Percentiles rank a stretch among this genome's conserved stretches.
These are phyloP conservation scores for Rhodotorula babjevae DNA, from an alignment of 768 basidiomycete species.

Conservation along the genomic window DNA sequence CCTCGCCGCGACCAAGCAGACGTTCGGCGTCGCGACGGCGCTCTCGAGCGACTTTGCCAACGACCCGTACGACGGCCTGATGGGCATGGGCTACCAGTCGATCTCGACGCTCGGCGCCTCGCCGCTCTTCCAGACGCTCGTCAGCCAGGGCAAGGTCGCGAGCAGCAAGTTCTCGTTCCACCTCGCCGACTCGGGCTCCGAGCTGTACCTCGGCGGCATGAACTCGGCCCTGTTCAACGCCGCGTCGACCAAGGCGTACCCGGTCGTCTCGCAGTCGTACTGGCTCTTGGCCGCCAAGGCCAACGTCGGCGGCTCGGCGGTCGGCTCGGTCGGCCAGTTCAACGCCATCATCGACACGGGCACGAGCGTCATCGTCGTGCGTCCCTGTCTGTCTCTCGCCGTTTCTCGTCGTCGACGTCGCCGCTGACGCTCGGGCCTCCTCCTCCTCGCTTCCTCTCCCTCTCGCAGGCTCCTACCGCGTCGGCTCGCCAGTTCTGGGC, in stretches of 20 bases:
- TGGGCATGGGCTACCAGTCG: conserved; percentile 48
- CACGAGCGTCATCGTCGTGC: conserved; percentile 40
- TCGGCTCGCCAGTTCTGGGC: conserved; percentile 45
- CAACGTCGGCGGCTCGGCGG: conserved; percentile 42
- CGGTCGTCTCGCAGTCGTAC: conserved; percentile 46
- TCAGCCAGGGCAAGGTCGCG: conserved; percentile 29
- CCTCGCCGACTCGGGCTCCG: conserved; percentile 30
- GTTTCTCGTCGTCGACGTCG: background rate
- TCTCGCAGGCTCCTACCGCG: conserved; percentile 46
- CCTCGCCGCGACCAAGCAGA: conserved; percentile 51
- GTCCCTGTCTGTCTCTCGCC: background rate
- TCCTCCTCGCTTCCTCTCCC: no score
- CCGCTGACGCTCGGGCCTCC: background rate
- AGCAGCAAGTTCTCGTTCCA: conserved; percentile 39
- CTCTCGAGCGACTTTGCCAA: conserved; percentile 33
- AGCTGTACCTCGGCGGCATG: conserved; percentile 48
- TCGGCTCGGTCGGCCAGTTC: conserved; percentile 40
- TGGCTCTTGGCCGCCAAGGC: conserved; percentile 40
- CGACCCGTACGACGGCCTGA: conserved; percentile 40
- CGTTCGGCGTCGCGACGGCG: conserved; percentile 51
- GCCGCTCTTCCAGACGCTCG: conserved; percentile 40
- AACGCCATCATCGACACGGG: conserved; percentile 43
- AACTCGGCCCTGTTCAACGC: conserved; percentile 44
- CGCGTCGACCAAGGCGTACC: conserved; percentile 44
- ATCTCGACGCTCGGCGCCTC: conserved; percentile 51